A percentile compares a stretch with the other conserved stretches of the same genome.
These are phyloP conservation scores for Aspergillus chevalieri DNA, from an alignment of 2,329 filamentous ascomycete genomes.

Conservation along the genomic window DNA sequence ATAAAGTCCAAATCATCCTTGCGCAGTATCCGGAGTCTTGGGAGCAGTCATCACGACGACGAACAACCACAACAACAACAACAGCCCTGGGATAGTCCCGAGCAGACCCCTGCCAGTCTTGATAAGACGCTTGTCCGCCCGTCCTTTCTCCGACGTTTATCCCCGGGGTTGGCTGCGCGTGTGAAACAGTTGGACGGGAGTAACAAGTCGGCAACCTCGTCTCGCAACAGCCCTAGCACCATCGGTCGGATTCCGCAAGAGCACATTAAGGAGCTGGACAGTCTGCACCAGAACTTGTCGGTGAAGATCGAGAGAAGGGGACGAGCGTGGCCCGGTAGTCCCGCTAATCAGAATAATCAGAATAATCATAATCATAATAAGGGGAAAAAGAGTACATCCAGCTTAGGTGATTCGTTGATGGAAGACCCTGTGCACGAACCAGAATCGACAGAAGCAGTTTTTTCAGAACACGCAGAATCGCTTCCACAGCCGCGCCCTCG, in stretches of 20 bases:
- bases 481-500: background rate
- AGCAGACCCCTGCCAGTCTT: conserved; percentile 11
- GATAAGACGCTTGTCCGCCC: conserved; percentile 26
- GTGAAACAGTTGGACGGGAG: conserved; percentile 38
- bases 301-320: conserved; percentile 34
- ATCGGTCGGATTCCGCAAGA: conserved; percentile 37
- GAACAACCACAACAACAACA: too few species aligned
- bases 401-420: conserved; percentile 16
- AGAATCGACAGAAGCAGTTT: background rate
- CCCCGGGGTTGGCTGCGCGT: conserved; percentile 37
- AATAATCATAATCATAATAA: conserved; percentile 11
- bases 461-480: background rate
- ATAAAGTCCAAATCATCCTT: conserved; percentile 33
- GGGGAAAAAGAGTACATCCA: conserved; percentile 13
- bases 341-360: conserved; percentile 12
- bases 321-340: conserved; percentile 23
- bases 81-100: conserved; percentile 7
- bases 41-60: conserved; percentile 28
- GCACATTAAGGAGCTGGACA: conserved; percentile 37
- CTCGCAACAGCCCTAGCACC: conserved; percentile 17
- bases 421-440: conserved; percentile 2
- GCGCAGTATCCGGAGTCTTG: conserved; percentile 28
- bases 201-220: conserved; percentile 17
- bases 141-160: conserved; percentile 37
- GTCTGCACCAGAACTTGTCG: conserved; percentile 32